phyloP scores from a whole-genome alignment of 805 yeast species.

The Metschnikowia anglica region DNA sequence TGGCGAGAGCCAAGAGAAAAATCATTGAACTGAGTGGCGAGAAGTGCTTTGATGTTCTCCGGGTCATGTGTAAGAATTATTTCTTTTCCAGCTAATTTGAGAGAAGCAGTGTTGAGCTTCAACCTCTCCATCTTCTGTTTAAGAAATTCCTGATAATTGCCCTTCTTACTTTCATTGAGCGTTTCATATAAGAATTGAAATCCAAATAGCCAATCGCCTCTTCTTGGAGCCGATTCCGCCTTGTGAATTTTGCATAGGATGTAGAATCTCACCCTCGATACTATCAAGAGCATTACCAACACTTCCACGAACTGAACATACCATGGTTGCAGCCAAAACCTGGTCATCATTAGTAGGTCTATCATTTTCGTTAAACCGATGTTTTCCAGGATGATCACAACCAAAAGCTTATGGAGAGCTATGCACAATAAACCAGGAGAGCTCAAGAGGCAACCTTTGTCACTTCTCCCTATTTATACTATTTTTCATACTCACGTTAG shows the following conservation, averaged over 20 bases:
- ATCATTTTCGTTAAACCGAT: neutral
- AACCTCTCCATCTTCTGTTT: slow-evolving; percentile 4
- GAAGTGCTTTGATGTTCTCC: slow-evolving; percentile 38
- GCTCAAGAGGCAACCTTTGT: too few relatives aligned
- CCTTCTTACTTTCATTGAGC: slow-evolving; percentile 8
- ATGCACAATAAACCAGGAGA: too few relatives aligned
- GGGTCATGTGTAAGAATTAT: slow-evolving; percentile 30
- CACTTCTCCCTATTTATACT: too few relatives aligned
- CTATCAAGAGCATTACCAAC: neutral
- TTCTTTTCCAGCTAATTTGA: slow-evolving; percentile 13
- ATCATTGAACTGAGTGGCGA: slow-evolving; percentile 40
- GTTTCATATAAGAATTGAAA: slow-evolving; percentile 11
- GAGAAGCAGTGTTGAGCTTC: slow-evolving; percentile 8
- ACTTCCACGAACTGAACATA: neutral
- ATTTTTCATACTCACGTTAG: too few relatives aligned
- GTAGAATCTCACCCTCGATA: neutral
- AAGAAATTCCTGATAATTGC: slow-evolving; percentile 12
- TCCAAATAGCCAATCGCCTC: slow-evolving; percentile 14
- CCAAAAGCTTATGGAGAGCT: too few relatives aligned
- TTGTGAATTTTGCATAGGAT: slow-evolving; percentile 4
- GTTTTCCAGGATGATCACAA: too few relatives aligned
- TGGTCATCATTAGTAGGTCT: neutral
- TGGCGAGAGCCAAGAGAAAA: slow-evolving; percentile 36
- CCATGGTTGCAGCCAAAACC: slow-evolving; percentile 3
- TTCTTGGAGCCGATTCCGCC: slow-evolving; percentile 7